Evolutionary conservation across 2,329 filamentous ascomycete genomes (phyloP).

Genomic region (Beauveria brongniartii): DNA sequence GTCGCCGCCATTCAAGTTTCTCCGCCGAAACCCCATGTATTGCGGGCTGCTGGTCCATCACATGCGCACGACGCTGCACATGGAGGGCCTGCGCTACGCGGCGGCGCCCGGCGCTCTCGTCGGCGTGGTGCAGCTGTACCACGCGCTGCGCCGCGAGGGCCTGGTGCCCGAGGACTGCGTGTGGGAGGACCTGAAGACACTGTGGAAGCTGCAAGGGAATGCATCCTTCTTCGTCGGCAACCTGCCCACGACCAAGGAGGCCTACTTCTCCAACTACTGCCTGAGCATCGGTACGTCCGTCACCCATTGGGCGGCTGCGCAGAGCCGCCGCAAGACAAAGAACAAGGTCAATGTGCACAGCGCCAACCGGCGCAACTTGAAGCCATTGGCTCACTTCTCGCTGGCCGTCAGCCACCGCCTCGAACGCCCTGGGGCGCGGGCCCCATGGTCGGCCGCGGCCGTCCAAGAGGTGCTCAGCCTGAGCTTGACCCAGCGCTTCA

Average conservation of each 20-base stretch:
- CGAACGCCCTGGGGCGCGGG: neutral
- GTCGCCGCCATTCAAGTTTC: slow-evolving; percentile 12
- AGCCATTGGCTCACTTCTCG: neutral
- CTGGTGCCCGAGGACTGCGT: slow-evolving; percentile 1
- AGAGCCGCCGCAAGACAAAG: slow-evolving; percentile 8
- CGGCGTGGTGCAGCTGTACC: slow-evolving; percentile 16
- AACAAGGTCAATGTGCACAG: slow-evolving; percentile 8
- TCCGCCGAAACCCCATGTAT: slow-evolving; percentile 16
- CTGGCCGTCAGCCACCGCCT: neutral
- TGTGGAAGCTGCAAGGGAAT: slow-evolving; percentile 15
- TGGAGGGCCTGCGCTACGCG: slow-evolving; percentile 11
- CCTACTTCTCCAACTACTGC: slow-evolving; percentile 18
- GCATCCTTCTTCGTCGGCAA: slow-evolving; percentile 17
- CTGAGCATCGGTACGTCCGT: slow-evolving; percentile 16
- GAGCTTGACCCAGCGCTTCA: neutral
- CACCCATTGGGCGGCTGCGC: slow-evolving; percentile 14
- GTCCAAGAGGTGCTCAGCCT: neutral
- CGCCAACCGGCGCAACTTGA: slow-evolving; percentile 14
- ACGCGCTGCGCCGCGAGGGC: slow-evolving; percentile 17
- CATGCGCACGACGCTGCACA: slow-evolving; percentile 14
- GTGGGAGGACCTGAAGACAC: slow-evolving; percentile 15
- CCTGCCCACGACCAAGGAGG: slow-evolving; percentile 13
- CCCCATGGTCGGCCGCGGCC: neutral
- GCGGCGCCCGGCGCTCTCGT: slow-evolving; percentile 15
- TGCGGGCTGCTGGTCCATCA: slow-evolving; percentile 17